Evolutionary conservation across 2,329 filamentous ascomycete genomes (phyloP).

Genomic region (Leptographium wingfieldii): DNA sequence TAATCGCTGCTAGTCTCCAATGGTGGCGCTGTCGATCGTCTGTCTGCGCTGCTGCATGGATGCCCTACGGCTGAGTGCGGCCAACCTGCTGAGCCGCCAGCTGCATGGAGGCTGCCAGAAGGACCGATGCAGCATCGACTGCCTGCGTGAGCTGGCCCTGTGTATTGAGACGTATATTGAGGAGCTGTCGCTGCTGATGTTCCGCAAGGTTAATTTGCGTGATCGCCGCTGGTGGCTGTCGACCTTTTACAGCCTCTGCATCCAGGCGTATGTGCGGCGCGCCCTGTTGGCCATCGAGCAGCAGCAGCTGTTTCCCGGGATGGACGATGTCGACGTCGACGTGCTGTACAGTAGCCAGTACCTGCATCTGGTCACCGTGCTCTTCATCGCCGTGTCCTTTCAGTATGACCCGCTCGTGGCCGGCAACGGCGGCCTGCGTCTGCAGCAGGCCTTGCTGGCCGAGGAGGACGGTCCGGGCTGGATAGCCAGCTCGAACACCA

Average conservation of each 20-base stretch:
- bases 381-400: slow-evolving; percentile 20
- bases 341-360: slow-evolving; percentile 17
- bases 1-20: slow-evolving; percentile 10
- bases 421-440: slow-evolving; percentile 9
- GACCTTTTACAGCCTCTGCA: slow-evolving; percentile 20
- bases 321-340: slow-evolving; percentile 18
- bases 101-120: slow-evolving; percentile 15
- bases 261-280: slow-evolving; percentile 20
- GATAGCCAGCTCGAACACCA: neutral
- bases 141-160: slow-evolving; percentile 15
- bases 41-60: slow-evolving; percentile 19
- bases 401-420: slow-evolving; percentile 20
- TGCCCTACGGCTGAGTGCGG: slow-evolving; percentile 15
- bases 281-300: slow-evolving; percentile 18
- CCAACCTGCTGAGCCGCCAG: slow-evolving; percentile 12
- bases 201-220: slow-evolving; percentile 20
- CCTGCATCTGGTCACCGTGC: slow-evolving; percentile 17
- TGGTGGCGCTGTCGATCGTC: slow-evolving; percentile 18
- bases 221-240: slow-evolving; percentile 21
- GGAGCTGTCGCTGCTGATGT: slow-evolving; percentile 19
- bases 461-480: slow-evolving; percentile 14
- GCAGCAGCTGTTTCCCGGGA: slow-evolving; percentile 14
- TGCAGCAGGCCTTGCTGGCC: slow-evolving; percentile 17
- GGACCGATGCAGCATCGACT: slow-evolving; percentile 17
- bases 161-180: slow-evolving; percentile 17